phyloP scores from a whole-genome alignment of 495 filamentous ascomycete species.

The Letharia lupina region DNA sequence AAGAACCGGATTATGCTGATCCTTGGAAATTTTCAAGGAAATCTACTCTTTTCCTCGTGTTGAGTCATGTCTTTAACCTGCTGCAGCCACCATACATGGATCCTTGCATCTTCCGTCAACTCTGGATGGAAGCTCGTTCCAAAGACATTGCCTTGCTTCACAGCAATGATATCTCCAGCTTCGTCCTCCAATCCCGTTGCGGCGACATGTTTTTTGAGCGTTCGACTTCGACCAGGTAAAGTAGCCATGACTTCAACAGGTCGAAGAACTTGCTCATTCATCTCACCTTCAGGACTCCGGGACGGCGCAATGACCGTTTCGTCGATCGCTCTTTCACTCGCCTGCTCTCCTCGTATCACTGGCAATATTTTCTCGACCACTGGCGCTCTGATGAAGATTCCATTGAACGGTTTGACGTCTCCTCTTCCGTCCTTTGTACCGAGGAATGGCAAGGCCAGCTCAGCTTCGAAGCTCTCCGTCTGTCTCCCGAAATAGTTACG shows the following conservation, averaged over 20 bases:
- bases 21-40: background rate
- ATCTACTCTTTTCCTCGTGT: background rate
- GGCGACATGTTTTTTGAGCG: slow-evolving; percentile 34
- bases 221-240: slow-evolving; percentile 40
- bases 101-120: slow-evolving; percentile 77
- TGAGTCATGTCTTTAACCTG: slow-evolving; percentile 44
- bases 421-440: slow-evolving; percentile 28
- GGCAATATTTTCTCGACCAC: slow-evolving; percentile 79
- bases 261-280: slow-evolving; percentile 35
- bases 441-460: slow-evolving; percentile 69
- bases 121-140: slow-evolving; percentile 97
- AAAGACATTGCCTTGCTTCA: slow-evolving; percentile 88
- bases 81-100: slow-evolving; percentile 89
- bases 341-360: slow-evolving; percentile 43
- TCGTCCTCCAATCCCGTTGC: slow-evolving; percentile 38
- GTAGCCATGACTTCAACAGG: slow-evolving; percentile 44
- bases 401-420: slow-evolving; percentile 50
- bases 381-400: slow-evolving; percentile 89
- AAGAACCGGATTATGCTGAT: background rate
- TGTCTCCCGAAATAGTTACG: slow-evolving; percentile 96
- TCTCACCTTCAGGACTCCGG: slow-evolving; percentile 38
- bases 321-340: slow-evolving; percentile 40
- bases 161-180: slow-evolving; percentile 78
- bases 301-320: slow-evolving; percentile 64
- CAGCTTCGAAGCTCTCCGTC: slow-evolving; percentile 81